Evolutionary conservation across 257 asterid species (phyloP), one percentile per base, ranked within the genome.

Genomic region (Salvia miltiorrhiza): DNA sequence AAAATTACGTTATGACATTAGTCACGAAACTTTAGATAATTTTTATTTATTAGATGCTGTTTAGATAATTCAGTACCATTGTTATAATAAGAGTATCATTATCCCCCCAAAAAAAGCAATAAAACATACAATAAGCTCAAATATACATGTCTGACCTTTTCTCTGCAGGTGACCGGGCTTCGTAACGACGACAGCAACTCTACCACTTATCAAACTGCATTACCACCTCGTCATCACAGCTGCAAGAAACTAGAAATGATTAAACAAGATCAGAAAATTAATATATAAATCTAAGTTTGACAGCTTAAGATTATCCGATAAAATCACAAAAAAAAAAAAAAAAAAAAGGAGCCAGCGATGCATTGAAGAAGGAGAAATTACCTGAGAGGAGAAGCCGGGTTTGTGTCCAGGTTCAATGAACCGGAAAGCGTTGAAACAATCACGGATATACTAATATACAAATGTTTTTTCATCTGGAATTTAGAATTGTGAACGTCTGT

Each of bases 381-480:
- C 63, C 72, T 40, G 72, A 3, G 56, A 23, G 67, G 28, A 41
- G 60, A 4, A 14, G 60, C 11, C 30, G 69, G 52, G 13, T 21
- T 53, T 9, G 47, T 44, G 76, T 76, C 80, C 76, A 70, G 76
- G 32, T 76, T 76, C 76, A 76, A 21, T 69, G 75, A 75, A 75
- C 62, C 6, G 4, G 37, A 17, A 60, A n/a, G 75, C 75, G 73
- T 74, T 75, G 83, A 74, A 58, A 43, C 21, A 1, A 17, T 35
- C 33, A 37, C 23, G 24, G 56, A 64, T 37, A 49, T 53, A 30
- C 50, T 49, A 61, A 1, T 23, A 2, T 23, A 1, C 9, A 3
- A 28, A 43, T 24, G 4, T 17, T 9, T 9, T 47, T 56, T 19
- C 14, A 10, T 53, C 54, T 17, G 16, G 5, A 35, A 19, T 8